Evolutionary conservation across 257 asterid species (phyloP).

Genomic region (Ilex asprella): DNA sequence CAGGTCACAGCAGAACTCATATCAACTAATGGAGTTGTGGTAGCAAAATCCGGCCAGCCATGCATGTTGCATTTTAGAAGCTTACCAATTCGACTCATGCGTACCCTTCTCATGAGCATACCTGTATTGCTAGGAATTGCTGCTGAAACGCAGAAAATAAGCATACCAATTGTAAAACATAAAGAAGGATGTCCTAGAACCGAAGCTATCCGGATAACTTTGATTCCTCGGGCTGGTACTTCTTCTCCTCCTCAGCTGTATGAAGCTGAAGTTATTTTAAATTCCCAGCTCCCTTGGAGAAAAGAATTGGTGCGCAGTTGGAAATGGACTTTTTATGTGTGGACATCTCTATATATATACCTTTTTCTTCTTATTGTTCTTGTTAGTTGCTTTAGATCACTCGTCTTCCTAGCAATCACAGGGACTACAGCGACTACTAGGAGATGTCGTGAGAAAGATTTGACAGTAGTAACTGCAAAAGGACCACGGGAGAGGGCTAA

Average conservation of each 20-base stretch:
- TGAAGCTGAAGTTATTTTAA: slow-evolving; percentile 39
- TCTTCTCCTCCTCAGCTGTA: slow-evolving; percentile 56
- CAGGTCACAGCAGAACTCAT: slow-evolving; percentile 60
- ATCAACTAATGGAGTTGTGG: slow-evolving; percentile 31
- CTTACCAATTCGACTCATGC: slow-evolving; percentile 55
- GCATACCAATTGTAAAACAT: slow-evolving; percentile 48
- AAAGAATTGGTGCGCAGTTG: slow-evolving; percentile 51
- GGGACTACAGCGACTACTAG: not conserved
- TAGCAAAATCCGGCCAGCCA: slow-evolving; percentile 58
- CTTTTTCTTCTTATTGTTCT: slow-evolving; percentile 32
- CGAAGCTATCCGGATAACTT: slow-evolving; percentile 35
- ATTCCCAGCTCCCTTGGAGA: slow-evolving; percentile 53
- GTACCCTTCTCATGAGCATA: slow-evolving; percentile 48
- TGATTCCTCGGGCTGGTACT: slow-evolving; percentile 64
- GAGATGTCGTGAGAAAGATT: not conserved
- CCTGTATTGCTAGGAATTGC: slow-evolving; percentile 58
- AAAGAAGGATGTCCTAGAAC: slow-evolving; percentile 49
- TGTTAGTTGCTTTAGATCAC: slow-evolving; percentile 38
- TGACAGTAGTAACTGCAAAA: slow-evolving; percentile 3
- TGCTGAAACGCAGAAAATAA: slow-evolving; percentile 48
- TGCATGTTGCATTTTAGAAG: slow-evolving; percentile 65
- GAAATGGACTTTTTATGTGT: slow-evolving; percentile 65
- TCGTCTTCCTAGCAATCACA: slow-evolving; percentile 26
- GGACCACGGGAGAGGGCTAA: slow-evolving; percentile 11
- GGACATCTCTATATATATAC: slow-evolving; percentile 52